These are phyloP conservation scores for Botryobasidium botryosum DNA, from an alignment of 768 basidiomycete species.

Conservation along the genomic window DNA sequence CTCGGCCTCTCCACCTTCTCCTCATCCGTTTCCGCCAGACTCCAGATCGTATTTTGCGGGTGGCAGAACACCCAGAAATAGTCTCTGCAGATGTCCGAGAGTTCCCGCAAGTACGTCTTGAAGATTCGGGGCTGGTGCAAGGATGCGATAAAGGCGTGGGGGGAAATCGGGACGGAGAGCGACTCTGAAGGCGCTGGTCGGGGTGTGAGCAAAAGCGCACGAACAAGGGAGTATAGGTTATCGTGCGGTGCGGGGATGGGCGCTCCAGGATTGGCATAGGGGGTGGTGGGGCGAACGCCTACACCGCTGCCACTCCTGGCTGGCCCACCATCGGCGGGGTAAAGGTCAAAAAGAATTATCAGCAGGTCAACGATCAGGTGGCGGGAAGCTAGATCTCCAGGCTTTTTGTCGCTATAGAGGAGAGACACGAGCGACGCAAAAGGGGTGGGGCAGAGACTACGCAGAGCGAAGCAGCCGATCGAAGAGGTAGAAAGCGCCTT, in stretches of 20 bases:
- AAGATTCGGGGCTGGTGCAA: conserved; percentile 54
- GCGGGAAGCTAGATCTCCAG: conserved; percentile 79
- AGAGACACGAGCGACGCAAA: conserved; percentile 70
- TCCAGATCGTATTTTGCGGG: conserved; percentile 83
- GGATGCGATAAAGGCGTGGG: conserved; percentile 68
- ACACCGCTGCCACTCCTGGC: conserved; percentile 14
- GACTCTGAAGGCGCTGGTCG: conserved; percentile 49
- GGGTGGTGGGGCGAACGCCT: conserved; percentile 22
- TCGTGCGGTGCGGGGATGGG: conserved; percentile 50
- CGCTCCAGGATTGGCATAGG: conserved; percentile 25
- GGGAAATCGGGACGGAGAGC: conserved; percentile 40
- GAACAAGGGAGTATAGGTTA: conserved; percentile 54
- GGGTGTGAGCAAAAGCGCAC: conserved; percentile 55
- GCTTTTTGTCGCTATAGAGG: conserved; percentile 94
- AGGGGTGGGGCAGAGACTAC: conserved; percentile 77
- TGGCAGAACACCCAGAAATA: conserved; percentile 98
- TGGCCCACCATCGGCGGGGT: conserved; percentile 34
- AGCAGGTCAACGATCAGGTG: conserved; percentile 84
- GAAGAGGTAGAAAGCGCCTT: conserved; percentile 84
- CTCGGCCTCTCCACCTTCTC: conserved; percentile 72
- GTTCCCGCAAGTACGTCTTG: conserved; percentile 65
- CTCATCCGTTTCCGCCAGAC: conserved; percentile 67
- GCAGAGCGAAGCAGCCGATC: conserved; percentile 77
- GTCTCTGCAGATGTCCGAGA: conserved; percentile 82
- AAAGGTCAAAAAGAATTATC: conserved; percentile 75